A percentile compares a stretch with the other conserved stretches of the same genome.
Evolutionary conservation across 371 early-diverging fungal genomes (phyloP).

Genomic region (Batkoa obscura): DNA sequence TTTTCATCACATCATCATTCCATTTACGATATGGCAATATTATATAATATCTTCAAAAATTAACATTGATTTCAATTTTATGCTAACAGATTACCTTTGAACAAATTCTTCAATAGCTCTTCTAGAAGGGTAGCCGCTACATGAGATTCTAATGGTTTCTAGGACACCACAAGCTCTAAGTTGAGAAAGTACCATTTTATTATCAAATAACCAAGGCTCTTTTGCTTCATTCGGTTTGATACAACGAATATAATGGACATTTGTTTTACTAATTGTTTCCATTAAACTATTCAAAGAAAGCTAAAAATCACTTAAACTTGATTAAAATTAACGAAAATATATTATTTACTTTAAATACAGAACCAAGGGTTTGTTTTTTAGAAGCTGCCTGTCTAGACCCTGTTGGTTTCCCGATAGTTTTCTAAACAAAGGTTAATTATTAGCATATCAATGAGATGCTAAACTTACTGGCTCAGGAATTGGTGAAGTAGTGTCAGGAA

Average conservation of each 20-base stretch:
- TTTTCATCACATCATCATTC: conserved; percentile 32
- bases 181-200: conserved; percentile 84
- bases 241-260: conserved; percentile 95
- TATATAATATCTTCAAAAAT: conserved; percentile 42
- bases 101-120: conserved; percentile 85
- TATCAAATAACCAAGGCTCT: conserved; percentile 72
- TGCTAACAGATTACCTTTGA: conserved; percentile 27
- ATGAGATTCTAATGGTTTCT: conserved; percentile 97
- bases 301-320: conserved; percentile 21
- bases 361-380: conserved; percentile 73
- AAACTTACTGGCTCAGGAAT: no score
- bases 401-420: conserved; percentile 8
- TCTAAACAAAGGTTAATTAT: conserved; percentile 6
- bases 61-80: neutral
- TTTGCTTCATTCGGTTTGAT: conserved; percentile 95
- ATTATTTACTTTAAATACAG: conserved; percentile 44
- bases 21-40: conserved; percentile 54
- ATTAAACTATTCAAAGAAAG: conserved; percentile 73
- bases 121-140: conserved; percentile 95
- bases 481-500: conserved; percentile 19
- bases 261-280: conserved; percentile 82
- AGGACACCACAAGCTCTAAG: conserved; percentile 98
- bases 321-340: neutral
- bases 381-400: conserved; percentile 30
- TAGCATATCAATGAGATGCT: conserved; percentile 3